These are phyloP conservation scores for Vaccinium darrowii DNA, from an alignment of 148 eudicot species.

Conservation along the genomic window DNA sequence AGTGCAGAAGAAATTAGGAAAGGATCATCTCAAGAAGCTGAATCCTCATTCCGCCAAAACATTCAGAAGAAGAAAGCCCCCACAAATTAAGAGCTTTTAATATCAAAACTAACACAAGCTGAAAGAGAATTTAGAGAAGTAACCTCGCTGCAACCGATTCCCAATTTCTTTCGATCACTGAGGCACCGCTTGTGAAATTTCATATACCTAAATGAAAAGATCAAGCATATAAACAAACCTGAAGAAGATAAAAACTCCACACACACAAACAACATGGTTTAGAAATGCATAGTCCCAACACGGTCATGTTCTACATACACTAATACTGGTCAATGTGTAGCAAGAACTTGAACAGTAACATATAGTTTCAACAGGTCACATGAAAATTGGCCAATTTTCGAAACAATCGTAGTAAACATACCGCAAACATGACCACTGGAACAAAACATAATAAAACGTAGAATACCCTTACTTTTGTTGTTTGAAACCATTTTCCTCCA, in stretches of 20 bases:
- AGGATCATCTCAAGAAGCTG: not conserved
- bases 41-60: not conserved
- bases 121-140: conserved; percentile 1
- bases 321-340: not conserved
- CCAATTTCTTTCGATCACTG: conserved; percentile 76
- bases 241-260: conserved; percentile 3
- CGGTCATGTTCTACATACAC: not conserved
- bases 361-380: not conserved
- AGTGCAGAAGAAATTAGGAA: not conserved
- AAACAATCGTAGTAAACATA: not conserved
- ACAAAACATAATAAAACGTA: not conserved
- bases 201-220: conserved; percentile 55
- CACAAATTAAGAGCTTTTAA: not conserved
- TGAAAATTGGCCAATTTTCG: not conserved
- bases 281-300: not conserved
- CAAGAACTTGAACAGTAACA: not conserved
- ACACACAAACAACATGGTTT: not conserved
- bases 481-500: conserved; percentile 93
- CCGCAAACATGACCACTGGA: not conserved
- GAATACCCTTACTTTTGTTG: conserved; percentile 71
- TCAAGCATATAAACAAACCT: conserved; percentile 19
- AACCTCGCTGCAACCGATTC: conserved; percentile 96
- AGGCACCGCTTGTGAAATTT: conserved; percentile 86
- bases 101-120: conserved; percentile 8
- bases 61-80: not conserved